A percentile compares a stretch with the other conserved stretches of the same genome.
Evolutionary conservation across 176 grass and related monocot genomes (phyloP).

Genomic region (Lolium multiflorum): DNA sequence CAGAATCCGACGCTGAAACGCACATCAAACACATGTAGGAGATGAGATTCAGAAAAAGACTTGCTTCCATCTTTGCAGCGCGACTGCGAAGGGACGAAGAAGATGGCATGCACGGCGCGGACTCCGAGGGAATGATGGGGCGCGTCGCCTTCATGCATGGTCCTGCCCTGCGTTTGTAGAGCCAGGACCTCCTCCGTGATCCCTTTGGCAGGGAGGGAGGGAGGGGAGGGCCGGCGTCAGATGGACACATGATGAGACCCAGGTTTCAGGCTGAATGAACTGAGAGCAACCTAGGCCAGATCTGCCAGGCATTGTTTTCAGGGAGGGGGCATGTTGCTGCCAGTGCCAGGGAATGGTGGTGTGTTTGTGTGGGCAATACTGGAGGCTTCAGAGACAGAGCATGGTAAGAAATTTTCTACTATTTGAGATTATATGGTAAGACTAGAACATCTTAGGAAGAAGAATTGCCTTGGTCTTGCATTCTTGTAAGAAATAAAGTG

Average conservation of each 20-base stretch:
- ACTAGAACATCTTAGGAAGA: neutral
- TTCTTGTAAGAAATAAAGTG: too few relatives aligned
- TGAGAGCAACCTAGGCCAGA: slow-evolving; percentile 13
- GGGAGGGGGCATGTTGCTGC: slow-evolving; percentile 9
- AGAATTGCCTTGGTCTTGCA: neutral
- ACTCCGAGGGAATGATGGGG: slow-evolving; percentile 36
- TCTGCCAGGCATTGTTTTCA: slow-evolving; percentile 16
- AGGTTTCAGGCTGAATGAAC: neutral
- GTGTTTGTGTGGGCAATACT: neutral
- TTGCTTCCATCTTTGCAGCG: neutral
- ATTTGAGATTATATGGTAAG: neutral
- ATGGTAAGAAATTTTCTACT: neutral
- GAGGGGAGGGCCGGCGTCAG: slow-evolving; percentile 6
- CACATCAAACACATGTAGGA: neutral
- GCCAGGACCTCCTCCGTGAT: slow-evolving; percentile 19
- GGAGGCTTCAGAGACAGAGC: neutral
- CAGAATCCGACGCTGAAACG: neutral
- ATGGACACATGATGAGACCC: slow-evolving; percentile 37
- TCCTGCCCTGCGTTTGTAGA: slow-evolving; percentile 2
- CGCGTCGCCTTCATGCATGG: slow-evolving; percentile 5
- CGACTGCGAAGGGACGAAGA: neutral
- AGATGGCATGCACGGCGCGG: slow-evolving; percentile 19
- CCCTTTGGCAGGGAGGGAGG: neutral
- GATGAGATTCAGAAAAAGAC: neutral
- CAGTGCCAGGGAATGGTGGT: neutral